phyloP scores from a whole-genome alignment of 2,329 filamentous ascomycete species.

The Fusarium multiceps region DNA sequence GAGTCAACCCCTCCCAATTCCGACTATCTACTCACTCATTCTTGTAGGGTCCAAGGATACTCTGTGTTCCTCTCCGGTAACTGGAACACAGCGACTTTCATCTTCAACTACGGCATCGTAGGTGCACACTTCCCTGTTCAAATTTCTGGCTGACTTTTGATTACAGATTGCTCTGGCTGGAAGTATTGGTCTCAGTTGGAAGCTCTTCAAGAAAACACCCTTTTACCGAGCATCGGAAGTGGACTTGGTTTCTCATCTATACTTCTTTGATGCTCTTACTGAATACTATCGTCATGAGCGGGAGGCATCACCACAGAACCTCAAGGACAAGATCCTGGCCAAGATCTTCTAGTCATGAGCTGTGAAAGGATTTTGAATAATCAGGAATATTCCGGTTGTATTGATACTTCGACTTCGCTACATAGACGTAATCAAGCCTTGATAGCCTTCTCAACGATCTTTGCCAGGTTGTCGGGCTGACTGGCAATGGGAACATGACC shows the following conservation, averaged over 20 bases:
- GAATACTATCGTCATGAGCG: background rate
- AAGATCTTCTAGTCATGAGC: background rate
- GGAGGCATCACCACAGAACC: background rate
- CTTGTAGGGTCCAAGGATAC: background rate
- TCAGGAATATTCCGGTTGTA: rapidly evolving
- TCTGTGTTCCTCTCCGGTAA: background rate
- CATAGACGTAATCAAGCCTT: background rate
- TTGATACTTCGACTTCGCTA: background rate
- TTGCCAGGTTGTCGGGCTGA: slow-evolving; percentile 10
- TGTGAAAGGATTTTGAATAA: too few species aligned
- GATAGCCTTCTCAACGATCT: slow-evolving; percentile 17
- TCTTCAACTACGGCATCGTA: background rate
- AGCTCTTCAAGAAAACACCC: background rate
- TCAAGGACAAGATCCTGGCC: background rate
- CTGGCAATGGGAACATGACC: slow-evolving; percentile 10
- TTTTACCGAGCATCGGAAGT: background rate
- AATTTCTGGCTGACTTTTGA: too few species aligned
- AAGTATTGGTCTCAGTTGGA: background rate
- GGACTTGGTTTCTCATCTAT: background rate
- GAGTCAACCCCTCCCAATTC: too few species aligned
- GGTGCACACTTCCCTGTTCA: too few species aligned
- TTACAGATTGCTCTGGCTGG: background rate
- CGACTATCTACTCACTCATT: too few species aligned
- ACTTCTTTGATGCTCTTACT: background rate
- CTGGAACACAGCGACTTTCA: background rate